phyloP scores from a whole-genome alignment of 495 filamentous ascomycete species.

The Articulospora tetracladia region DNA sequence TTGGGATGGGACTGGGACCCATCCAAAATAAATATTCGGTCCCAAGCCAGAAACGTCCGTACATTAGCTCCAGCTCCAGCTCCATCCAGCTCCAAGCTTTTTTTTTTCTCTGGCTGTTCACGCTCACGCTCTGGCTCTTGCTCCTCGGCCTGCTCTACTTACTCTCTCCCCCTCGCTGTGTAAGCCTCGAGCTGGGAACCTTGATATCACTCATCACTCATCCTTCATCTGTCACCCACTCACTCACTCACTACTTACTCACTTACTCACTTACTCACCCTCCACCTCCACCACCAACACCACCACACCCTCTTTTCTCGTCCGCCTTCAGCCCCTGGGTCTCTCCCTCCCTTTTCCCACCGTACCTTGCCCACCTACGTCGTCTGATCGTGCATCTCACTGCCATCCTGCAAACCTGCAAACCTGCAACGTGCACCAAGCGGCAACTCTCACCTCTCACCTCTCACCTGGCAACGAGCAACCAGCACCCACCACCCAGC shows the following conservation, averaged over 20 bases:
- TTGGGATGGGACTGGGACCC: not conserved
- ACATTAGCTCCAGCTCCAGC: not conserved
- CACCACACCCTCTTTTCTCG: not conserved
- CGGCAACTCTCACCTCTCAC: not conserved
- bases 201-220: not conserved
- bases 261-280: not conserved
- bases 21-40: conserved; percentile 3
- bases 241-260: not conserved
- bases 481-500: too few species aligned
- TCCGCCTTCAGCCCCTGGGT: not conserved
- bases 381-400: not conserved
- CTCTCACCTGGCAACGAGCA: too few species aligned
- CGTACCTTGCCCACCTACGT: not conserved
- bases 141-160: not conserved
- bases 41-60: not conserved
- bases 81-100: not conserved
- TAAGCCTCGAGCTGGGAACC: not conserved
- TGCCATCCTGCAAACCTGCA: too few species aligned
- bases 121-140: too few species aligned
- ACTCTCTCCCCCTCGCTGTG: too few species aligned
- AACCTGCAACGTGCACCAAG: too few species aligned
- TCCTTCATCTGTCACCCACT: too few species aligned
- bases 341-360: not conserved
- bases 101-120: not conserved
- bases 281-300: too few species aligned